Base-by-base conservation (phyloP, 202 grass and related monocot genomes). In the Tripidium arundinaceum region DNA sequence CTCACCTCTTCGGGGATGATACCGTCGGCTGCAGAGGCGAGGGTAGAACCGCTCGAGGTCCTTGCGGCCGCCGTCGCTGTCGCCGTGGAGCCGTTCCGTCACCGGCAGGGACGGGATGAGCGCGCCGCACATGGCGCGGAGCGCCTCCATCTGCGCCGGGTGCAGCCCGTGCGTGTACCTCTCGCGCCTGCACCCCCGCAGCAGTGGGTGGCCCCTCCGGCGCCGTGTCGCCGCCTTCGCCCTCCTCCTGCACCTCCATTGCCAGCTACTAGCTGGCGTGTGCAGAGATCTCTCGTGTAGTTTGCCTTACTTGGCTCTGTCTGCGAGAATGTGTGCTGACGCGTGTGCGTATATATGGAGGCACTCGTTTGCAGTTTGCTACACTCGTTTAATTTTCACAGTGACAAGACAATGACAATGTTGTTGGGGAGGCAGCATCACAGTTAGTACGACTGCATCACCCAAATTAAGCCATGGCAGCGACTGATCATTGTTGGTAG, bases 1-100 rank as follows among this genome's bases (percentile, higher is more conserved):
- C n/a, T n/a, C 25, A 93, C 87, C 87, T 93, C 80, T 74, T 93
- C 77, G 3, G 87, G 73, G 43, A 93, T 34, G 70, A 78, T 4
- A 11, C 75, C 81, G 9, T 85, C 84, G 55, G 90, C 84, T 19
- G 66, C 81, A 29, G 90, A 90, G 55, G 90, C 74, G 21, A 38
- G 65, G 68, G n/a, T 90, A 93, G 84, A 93, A 93, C 11, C 63
- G 14, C 43, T 90, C 78, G 15, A 87, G 37, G 38, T 74, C 85
- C 77, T 85, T 82, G 58, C 5, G 1, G 65, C 21, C 14, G 55
- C 24, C 38, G 14, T 49, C 47, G 49, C 33, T 15, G 27, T 1
- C 42, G 6, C 8, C 57, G 15, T 18, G 29, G 14, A 62, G 70
- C 24, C 36, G 50, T 21, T 81, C 72, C 28, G 60, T 0, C 60